Evolutionary conservation across 495 filamentous ascomycete genomes (phyloP).

Genomic region (Neurospora terricola): DNA sequence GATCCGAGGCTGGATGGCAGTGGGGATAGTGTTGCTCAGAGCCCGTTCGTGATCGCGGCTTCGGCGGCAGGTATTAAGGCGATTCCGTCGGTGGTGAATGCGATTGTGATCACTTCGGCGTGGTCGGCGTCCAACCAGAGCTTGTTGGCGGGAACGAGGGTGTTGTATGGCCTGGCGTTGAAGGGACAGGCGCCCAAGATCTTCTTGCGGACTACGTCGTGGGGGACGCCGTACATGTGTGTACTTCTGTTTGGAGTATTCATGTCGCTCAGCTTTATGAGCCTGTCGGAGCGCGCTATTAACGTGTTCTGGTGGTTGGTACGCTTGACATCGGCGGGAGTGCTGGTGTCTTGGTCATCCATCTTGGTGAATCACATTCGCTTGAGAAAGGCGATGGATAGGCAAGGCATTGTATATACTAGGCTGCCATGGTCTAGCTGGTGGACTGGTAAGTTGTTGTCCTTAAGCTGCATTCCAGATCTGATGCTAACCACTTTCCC

Average conservation of each 20-base stretch:
- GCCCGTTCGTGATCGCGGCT: constrained; percentile 66
- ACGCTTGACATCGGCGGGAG: constrained; percentile 43
- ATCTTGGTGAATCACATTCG: constrained; percentile 40
- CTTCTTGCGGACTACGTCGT: constrained; percentile 47
- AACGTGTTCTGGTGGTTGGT: constrained; percentile 55
- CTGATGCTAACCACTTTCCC: background rate
- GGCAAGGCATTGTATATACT: constrained; percentile 26
- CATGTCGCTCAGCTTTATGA: constrained; percentile 51
- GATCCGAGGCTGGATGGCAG: constrained; percentile 37
- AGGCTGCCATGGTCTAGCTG: constrained; percentile 37
- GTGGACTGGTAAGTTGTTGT: constrained; percentile 24
- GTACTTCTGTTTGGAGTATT: constrained; percentile 42
- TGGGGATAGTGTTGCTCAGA: constrained; percentile 44
- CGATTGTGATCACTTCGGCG: constrained; percentile 61
- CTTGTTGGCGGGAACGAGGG: constrained; percentile 50
- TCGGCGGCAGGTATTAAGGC: constrained; percentile 52
- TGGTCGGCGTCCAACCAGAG: constrained; percentile 60
- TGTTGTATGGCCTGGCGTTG: constrained; percentile 51
- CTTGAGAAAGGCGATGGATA: constrained; percentile 30
- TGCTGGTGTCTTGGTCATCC: constrained; percentile 44
- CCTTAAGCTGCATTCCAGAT: background rate
- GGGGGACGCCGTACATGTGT: constrained; percentile 53
- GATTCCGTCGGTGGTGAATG: constrained; percentile 56
- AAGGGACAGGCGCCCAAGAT: constrained; percentile 49
- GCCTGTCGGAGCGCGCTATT: constrained; percentile 42